Percentiles rank a stretch among this genome's conserved stretches.
Conservation (phyloP, 2,329 filamentous ascomycete species). For the Intubia oerlemansii region DNA sequence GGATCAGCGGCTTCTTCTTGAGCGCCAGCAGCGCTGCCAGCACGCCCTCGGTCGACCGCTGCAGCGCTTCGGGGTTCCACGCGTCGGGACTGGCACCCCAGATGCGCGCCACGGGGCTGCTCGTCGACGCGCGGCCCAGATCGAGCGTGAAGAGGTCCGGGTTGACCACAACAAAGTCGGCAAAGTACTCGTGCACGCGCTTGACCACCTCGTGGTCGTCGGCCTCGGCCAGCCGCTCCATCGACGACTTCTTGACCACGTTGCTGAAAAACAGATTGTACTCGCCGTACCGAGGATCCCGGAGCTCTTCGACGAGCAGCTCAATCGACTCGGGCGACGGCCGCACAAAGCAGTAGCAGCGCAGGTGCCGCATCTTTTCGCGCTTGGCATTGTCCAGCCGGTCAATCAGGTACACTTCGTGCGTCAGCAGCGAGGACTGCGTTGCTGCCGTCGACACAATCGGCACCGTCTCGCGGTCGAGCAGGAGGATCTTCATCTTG, state of each 20-base stretch:
- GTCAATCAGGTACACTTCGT: conserved; percentile 96
- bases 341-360: conserved; percentile 81
- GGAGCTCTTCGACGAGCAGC: conserved; percentile 79
- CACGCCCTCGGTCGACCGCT: conserved; percentile 70
- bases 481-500: conserved; percentile 95
- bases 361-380: conserved; percentile 95
- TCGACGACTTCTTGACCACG: conserved; percentile 84
- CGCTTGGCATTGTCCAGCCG: conserved; percentile 73
- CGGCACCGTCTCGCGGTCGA: conserved; percentile 83
- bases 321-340: conserved; percentile 88
- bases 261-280: conserved; percentile 98
- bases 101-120: conserved; percentile 31
- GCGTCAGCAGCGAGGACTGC: conserved; percentile 81
- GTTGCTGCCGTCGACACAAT: conserved; percentile 92
- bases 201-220: conserved; percentile 97
- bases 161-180: conserved; percentile 88
- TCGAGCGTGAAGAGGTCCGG: conserved; percentile 76
- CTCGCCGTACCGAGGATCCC: conserved; percentile 92
- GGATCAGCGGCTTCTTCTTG: conserved; percentile 91
- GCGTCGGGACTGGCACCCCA: conserved; percentile 67
- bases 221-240: conserved; percentile 85
- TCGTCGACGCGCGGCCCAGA: conserved; percentile 16
- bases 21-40: conserved; percentile 67
- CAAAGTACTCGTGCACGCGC: conserved; percentile 84
- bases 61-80: conserved; percentile 80